A percentile compares a stretch with the other conserved stretches of the same genome.
Evolutionary conservation across 257 asterid species (phyloP).

Genomic region (Ballota nigra): DNA sequence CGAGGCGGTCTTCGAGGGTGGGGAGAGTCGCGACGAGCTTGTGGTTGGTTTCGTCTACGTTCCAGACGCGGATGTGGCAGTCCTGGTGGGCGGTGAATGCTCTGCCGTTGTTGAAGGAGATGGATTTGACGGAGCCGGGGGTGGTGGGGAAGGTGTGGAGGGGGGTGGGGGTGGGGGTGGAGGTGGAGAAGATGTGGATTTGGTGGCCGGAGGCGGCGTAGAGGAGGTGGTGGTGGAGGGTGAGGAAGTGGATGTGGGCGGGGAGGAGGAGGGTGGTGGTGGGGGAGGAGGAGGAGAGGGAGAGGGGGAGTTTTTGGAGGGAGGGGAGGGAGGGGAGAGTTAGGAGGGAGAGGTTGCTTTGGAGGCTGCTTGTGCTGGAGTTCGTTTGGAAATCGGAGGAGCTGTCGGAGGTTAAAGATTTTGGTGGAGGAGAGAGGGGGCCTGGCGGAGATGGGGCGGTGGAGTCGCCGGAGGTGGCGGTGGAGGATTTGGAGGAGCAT

Average conservation of each 20-base stretch:
- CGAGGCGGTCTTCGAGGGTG: slow-evolving; percentile 50
- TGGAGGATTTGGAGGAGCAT: slow-evolving; percentile 34
- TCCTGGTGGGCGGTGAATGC: slow-evolving; percentile 85
- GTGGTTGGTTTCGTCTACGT: slow-evolving; percentile 49
- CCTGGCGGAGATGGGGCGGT: slow-evolving; percentile 15
- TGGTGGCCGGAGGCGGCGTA: slow-evolving; percentile 64
- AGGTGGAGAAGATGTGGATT: slow-evolving; percentile 46
- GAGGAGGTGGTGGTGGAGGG: slow-evolving; percentile 57
- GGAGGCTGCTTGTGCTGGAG: slow-evolving; percentile 52
- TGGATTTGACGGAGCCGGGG: slow-evolving; percentile 59
- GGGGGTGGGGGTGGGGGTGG: slow-evolving; percentile 28
- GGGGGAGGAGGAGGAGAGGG: slow-evolving; percentile 32
- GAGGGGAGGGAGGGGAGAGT: slow-evolving; percentile 85
- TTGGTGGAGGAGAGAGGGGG: slow-evolving; percentile 15
- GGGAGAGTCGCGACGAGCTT: slow-evolving; percentile 57
- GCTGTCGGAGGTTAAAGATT: slow-evolving; percentile 36
- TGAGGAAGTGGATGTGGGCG: slow-evolving; percentile 41
- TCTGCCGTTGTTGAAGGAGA: slow-evolving; percentile 43
- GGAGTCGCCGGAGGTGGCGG: slow-evolving; percentile 24
- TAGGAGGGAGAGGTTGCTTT: slow-evolving; percentile 60
- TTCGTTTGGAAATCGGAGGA: slow-evolving; percentile 31
- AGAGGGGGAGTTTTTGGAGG: slow-evolving; percentile 48
- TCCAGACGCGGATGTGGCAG: slow-evolving; percentile 73
- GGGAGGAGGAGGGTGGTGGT: slow-evolving; percentile 31
- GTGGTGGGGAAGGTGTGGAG: slow-evolving; percentile 39